Percentiles rank a stretch among this genome's conserved stretches.
These are phyloP conservation scores for Cadophora sp. DNA, from an alignment of 2,329 filamentous ascomycete species.

Conservation along the genomic window DNA sequence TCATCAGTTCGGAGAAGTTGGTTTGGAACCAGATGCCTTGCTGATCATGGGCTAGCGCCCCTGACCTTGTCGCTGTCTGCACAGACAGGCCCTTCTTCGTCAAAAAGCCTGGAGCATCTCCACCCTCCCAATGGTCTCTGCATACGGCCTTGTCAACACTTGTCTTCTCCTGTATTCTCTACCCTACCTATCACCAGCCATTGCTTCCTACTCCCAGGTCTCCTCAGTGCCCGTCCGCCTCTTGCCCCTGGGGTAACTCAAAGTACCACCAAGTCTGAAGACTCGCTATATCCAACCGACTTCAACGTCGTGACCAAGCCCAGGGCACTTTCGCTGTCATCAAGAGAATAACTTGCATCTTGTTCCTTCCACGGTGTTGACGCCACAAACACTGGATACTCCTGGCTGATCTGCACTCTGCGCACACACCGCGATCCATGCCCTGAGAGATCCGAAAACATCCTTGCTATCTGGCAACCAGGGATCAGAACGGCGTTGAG, in stretches of 20 bases:
- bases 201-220: conserved; percentile 13
- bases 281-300: not conserved
- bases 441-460: conserved; percentile 14
- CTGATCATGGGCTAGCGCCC: conserved; percentile 18
- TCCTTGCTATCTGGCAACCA: conserved; percentile 12
- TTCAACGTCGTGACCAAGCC: not conserved
- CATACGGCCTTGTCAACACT: conserved; percentile 23
- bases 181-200: conserved; percentile 1
- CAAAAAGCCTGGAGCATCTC: conserved; percentile 26
- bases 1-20: conserved; percentile 5
- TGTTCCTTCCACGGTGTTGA: not conserved
- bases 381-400: not conserved
- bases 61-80: conserved; percentile 27
- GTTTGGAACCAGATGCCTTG: conserved; percentile 18
- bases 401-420: conserved; percentile 15
- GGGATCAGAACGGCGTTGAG: conserved; percentile 7
- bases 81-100: conserved; percentile 28
- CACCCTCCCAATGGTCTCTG: conserved; percentile 22
- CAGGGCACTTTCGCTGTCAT: not conserved
- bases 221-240: not conserved
- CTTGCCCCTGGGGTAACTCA: not conserved
- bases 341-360: not conserved
- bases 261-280: conserved; percentile 1
- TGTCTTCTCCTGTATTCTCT: conserved; percentile 13
- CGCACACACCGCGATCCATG: conserved; percentile 17